Conservation (phyloP, 495 filamentous ascomycete species). For the Hyphodiscus hymeniophilus region DNA sequence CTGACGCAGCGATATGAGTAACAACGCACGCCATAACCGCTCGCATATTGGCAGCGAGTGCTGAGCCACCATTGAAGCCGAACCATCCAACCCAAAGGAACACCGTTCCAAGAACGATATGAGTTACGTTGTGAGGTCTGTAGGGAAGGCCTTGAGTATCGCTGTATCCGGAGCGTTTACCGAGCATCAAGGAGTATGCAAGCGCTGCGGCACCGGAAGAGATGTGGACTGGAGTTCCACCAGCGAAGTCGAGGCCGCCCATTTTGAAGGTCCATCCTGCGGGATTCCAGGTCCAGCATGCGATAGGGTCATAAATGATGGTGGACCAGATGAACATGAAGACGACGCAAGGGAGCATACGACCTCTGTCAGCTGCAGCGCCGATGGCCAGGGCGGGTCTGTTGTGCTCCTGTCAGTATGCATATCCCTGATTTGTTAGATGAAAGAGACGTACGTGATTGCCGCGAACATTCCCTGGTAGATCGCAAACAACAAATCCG, state of each 20-base stretch:
- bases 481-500: conserved; percentile 83
- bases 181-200: conserved; percentile 72
- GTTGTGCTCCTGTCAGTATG: too few relatives aligned
- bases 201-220: conserved; percentile 82
- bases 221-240: conserved; percentile 94
- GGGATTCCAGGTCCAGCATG: conserved; percentile 97
- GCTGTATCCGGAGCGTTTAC: conserved; percentile 48
- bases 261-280: conserved; percentile 74
- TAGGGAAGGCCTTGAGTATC: conserved; percentile 35
- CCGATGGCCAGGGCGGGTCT: conserved; percentile 71
- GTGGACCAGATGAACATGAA: conserved; percentile 98
- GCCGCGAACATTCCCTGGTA: conserved; percentile 99
- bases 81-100: conserved; percentile 99
- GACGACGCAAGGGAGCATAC: conserved; percentile 32
- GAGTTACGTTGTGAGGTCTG: conserved; percentile 94
- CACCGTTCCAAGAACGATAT: conserved; percentile 91
- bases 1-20: conserved; percentile 66
- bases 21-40: conserved; percentile 67
- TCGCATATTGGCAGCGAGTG: conserved; percentile 78
- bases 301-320: conserved; percentile 88
- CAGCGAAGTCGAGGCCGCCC: conserved; percentile 91
- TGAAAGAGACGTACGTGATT: conserved; percentile 53
- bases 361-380: conserved; percentile 71
- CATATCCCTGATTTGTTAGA: too few relatives aligned
- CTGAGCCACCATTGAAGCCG: conserved; percentile 93